Evolutionary conservation across 75 land plant genomes (phyloP), one percentile per base, ranked within the genome.

Genomic region (Isoetes taiwanensis): DNA sequence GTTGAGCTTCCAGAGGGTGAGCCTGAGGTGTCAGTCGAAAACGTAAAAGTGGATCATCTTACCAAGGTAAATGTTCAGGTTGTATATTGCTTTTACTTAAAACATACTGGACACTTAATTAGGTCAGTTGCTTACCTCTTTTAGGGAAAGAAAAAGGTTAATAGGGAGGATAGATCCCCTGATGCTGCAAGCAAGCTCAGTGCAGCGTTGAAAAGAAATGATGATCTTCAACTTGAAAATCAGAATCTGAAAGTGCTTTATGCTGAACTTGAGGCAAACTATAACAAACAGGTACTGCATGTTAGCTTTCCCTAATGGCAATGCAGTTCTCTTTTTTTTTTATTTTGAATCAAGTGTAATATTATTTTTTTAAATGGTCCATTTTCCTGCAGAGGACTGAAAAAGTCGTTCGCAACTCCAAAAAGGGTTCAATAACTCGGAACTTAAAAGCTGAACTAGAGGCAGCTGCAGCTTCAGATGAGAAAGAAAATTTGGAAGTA

Each of bases 211-310:
- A 46, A n/a, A 46, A 46, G 50, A n/a, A 19, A 19, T 16, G 50
- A 46, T 5, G 50, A 46, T 5, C 25, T 46, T 6, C 5, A 23
- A n/a, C 50, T 46, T 16, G 50, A 46, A 19, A 46, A 46, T 46
- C 6, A n/a, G 50, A 46, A 46, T 23, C 50, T 46, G n/a, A 46
- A 19, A n/a, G 50, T 6, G 19, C n/a, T 46, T 5, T 46, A 46
- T 46, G 50, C 50, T 8, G 50, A 46, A 19, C 16, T 46, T 16
- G 50, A 46, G 50, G 50, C 50, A 19, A 46, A 46, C 8, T n/a
- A 46, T 46, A n/a, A 46, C 50, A n/a, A 46, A 6, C 5, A 46
- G 50, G 50, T 46, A 6, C 50, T 5, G 8, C 16, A 14, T 9
- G 9, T 37, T 37, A 37, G 14, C 14, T 37, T 37, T 9, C 14